Percentiles rank a stretch among this genome's conserved stretches.
Conservation (phyloP, 345 rosid species). For the rapeseed (Brassica napus) region Da-Ae NC_063447.1:3573501-3574000, state of each 20-base stretch:
- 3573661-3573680: not conserved
- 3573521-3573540: not conserved
- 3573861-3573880: constrained; percentile 7
- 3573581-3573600: not conserved
- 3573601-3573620: not conserved
- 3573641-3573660: not conserved
- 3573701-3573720: not conserved
- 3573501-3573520: not conserved
- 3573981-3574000: not conserved
- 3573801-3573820: not conserved
- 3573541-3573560: not conserved
- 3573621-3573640: not conserved
- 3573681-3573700: not conserved
- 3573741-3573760: not conserved
- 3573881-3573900: constrained; percentile 1
- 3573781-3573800: not conserved
- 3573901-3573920: constrained; percentile 13
- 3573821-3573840: constrained; percentile 11
- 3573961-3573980: not conserved
- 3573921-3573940: not conserved
- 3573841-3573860: constrained; percentile 19
- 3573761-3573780: constrained; percentile 3
- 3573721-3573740: not conserved
- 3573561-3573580: not conserved
- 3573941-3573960: constrained; percentile 1